Evolutionary conservation across 805 yeast species (phyloP).

Genomic region (Candida argentea): DNA sequence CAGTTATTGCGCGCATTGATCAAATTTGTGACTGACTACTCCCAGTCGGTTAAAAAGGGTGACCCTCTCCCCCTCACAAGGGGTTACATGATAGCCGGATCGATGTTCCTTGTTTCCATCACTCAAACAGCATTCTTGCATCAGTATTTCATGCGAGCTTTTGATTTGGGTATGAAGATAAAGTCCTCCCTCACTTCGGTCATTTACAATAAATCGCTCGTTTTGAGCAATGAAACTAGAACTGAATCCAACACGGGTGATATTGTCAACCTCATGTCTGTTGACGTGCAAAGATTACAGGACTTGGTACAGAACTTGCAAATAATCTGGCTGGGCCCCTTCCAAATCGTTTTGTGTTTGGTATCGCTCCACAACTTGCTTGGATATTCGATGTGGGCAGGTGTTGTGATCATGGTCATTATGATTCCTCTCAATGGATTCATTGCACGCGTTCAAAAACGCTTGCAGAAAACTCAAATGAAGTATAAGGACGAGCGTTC

Average conservation of each 20-base stretch:
- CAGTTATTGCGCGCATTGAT: slow-evolving; percentile 65
- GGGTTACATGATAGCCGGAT: slow-evolving; percentile 66
- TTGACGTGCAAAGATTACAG: slow-evolving; percentile 82
- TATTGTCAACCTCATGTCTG: slow-evolving; percentile 89
- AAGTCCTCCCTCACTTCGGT: slow-evolving; percentile 60
- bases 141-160: slow-evolving; percentile 67
- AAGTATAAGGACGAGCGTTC: slow-evolving; percentile 85
- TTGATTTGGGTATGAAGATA: slow-evolving; percentile 68
- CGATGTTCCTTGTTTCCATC: slow-evolving; percentile 70
- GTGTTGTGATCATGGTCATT: slow-evolving; percentile 66
- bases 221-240: slow-evolving; percentile 61
- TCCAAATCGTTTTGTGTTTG: slow-evolving; percentile 73
- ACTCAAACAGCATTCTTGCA: slow-evolving; percentile 69
- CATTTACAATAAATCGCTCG: slow-evolving; percentile 59
- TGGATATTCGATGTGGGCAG: slow-evolving; percentile 95
- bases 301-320: slow-evolving; percentile 72
- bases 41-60: slow-evolving; percentile 23
- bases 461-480: slow-evolving; percentile 80
- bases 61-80: slow-evolving; percentile 51
- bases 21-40: slow-evolving; percentile 34
- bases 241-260: slow-evolving; percentile 78
- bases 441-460: slow-evolving; percentile 58
- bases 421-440: slow-evolving; percentile 74
- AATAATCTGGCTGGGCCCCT: slow-evolving; percentile 87
- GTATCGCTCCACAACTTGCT: slow-evolving; percentile 59